A percentile compares a stretch with the other conserved stretches of the same genome.
Evolutionary conservation across 208 protist species (phyloP).

Genomic region (Crithidia expoeki): DNA sequence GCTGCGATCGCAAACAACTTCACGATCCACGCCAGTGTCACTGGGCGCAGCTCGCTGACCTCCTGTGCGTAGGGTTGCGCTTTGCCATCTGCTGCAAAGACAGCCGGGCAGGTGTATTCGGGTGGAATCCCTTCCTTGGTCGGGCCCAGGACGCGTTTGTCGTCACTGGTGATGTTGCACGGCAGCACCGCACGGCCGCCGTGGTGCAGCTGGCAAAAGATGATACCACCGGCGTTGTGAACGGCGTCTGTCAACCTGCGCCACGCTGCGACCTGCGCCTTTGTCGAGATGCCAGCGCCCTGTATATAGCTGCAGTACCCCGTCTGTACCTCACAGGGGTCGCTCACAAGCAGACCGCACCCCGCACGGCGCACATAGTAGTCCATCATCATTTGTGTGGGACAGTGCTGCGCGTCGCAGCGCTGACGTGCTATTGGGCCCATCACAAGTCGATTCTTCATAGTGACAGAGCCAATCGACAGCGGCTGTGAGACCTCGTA

Average conservation of each 20-base stretch:
- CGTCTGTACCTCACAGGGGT: constrained; percentile 58
- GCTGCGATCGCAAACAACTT: constrained; percentile 67
- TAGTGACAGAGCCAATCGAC: constrained; percentile 33
- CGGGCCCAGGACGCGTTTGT: constrained; percentile 33
- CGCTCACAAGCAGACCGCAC: constrained; percentile 71
- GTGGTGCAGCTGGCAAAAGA: constrained; percentile 73
- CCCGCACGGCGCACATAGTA: constrained; percentile 72
- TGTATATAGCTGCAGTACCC: constrained; percentile 41
- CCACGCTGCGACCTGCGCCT: constrained; percentile 68
- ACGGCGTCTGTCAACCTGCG: constrained; percentile 70
- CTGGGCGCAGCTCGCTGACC: constrained; percentile 19
- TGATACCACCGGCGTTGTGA: constrained; percentile 62
- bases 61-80: constrained; percentile 32
- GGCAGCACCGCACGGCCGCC: constrained; percentile 47
- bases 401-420: constrained; percentile 45
- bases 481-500: constrained; percentile 38
- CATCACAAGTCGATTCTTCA: constrained; percentile 65
- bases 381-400: constrained; percentile 44
- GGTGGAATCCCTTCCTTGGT: constrained; percentile 14
- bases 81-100: constrained; percentile 26
- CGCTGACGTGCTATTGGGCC: constrained; percentile 67
- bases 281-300: constrained; percentile 60
- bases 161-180: constrained; percentile 34
- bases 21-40: constrained; percentile 56
- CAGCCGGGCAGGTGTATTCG: constrained; percentile 6